Percentiles rank a stretch among this genome's conserved stretches.
Evolutionary conservation across 768 basidiomycete genomes (phyloP).

Genomic region (Suillus fuscotomentosus): DNA sequence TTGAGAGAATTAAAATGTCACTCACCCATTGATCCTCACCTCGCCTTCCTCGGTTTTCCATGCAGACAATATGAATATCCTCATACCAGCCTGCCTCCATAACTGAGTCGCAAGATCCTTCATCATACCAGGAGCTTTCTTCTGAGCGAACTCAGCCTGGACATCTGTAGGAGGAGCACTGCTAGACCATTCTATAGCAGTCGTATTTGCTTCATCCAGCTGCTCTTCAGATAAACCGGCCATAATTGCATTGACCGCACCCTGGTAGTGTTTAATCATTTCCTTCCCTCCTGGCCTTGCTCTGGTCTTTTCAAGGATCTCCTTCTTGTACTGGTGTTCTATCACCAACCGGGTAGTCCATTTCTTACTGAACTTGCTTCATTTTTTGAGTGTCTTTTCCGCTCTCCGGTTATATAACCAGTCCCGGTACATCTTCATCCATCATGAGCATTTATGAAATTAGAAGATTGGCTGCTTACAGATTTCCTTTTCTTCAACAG

Average conservation of each 20-base stretch:
- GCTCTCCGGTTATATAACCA: slow-evolving; percentile 1
- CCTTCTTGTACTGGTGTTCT: too few relatives aligned
- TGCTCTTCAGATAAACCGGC: too few relatives aligned
- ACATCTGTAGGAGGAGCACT: not conserved
- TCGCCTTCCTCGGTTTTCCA: not conserved
- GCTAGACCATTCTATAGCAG: not conserved
- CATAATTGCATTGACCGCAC: not conserved
- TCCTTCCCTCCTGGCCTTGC: not conserved
- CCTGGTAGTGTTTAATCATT: not conserved
- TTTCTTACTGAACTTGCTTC: not conserved
- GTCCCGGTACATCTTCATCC: not conserved
- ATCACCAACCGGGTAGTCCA: not conserved
- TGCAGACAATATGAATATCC: not conserved
- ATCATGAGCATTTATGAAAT: not conserved
- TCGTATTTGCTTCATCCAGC: too few relatives aligned
- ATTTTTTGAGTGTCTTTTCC: not conserved
- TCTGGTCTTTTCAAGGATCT: too few relatives aligned
- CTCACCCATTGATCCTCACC: not conserved
- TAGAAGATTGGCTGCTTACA: not conserved
- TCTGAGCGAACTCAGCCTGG: not conserved
- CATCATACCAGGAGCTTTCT: not conserved
- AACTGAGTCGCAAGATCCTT: not conserved
- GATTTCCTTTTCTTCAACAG: not conserved
- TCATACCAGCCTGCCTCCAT: slow-evolving; percentile 5
- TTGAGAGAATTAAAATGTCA: not conserved